Evolutionary conservation across 352 stramenopile species (phyloP).

Genomic region (Halophytophthora batemanensis): DNA sequence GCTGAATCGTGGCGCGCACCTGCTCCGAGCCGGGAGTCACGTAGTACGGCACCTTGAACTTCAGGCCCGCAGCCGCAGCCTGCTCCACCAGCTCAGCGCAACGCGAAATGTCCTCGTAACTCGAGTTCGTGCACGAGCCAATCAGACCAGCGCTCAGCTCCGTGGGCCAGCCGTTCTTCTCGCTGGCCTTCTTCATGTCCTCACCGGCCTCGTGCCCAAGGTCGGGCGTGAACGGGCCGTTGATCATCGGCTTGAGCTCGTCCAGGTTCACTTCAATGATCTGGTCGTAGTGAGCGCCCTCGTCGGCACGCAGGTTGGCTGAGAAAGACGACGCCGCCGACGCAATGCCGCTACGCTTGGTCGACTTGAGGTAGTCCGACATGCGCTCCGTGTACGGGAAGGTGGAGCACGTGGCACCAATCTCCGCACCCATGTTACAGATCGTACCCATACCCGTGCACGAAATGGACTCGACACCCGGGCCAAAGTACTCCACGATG

Average conservation of each 20-base stretch:
- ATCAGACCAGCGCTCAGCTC: slow-evolving; percentile 91
- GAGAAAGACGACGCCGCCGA: slow-evolving; percentile 86
- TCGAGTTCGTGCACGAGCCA: slow-evolving; percentile 94
- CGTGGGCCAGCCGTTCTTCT: slow-evolving; percentile 90
- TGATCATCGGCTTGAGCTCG: slow-evolving; percentile 88
- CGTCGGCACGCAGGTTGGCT: slow-evolving; percentile 86
- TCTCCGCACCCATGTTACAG: slow-evolving; percentile 95
- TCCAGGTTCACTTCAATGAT: slow-evolving; percentile 94
- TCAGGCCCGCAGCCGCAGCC: slow-evolving; percentile 74
- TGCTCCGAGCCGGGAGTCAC: slow-evolving; percentile 92
- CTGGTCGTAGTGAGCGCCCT: slow-evolving; percentile 91
- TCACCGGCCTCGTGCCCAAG: slow-evolving; percentile 80
- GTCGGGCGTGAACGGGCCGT: slow-evolving; percentile 92
- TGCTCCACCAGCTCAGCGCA: slow-evolving; percentile 89
- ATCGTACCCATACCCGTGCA: slow-evolving; percentile 95
- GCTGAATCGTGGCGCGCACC: slow-evolving; percentile 89
- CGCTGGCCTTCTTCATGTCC: slow-evolving; percentile 56
- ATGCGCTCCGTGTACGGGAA: slow-evolving; percentile 93
- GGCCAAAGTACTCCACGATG: slow-evolving; percentile 93
- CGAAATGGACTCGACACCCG: slow-evolving; percentile 91
- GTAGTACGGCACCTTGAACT: slow-evolving; percentile 93
- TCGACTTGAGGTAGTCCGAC: slow-evolving; percentile 90
- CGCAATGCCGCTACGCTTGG: slow-evolving; percentile 85
- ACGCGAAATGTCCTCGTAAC: slow-evolving; percentile 93
- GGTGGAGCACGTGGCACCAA: slow-evolving; percentile 92